These are phyloP conservation scores for Oidiodendron maius DNA, from an alignment of 495 filamentous ascomycete genomes.

Conservation along the genomic window DNA sequence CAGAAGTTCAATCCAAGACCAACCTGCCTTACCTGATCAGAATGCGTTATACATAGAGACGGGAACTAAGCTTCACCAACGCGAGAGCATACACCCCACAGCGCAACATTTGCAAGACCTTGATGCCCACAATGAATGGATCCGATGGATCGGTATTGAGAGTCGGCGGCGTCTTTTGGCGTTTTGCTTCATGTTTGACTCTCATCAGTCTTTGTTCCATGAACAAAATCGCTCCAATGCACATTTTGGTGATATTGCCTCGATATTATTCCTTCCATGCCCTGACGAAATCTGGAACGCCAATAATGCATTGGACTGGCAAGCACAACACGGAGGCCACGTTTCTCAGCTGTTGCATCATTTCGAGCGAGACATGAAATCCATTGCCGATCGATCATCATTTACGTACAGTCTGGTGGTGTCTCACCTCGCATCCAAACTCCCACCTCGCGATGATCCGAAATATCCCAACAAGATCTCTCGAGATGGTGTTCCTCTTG, in stretches of 20 bases:
- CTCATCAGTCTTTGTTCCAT: conserved; percentile 43
- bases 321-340: conserved; percentile 1
- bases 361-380: conserved; percentile 5
- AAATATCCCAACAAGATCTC: conserved; percentile 9
- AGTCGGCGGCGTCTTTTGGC: conserved; percentile 41
- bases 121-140: conserved; percentile 27
- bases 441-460: conserved; percentile 9
- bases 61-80: no score
- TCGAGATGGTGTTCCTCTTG: not conserved
- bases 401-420: conserved; percentile 17
- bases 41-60: no score
- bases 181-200: conserved; percentile 44
- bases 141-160: conserved; percentile 40
- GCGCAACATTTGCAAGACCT: not conserved
- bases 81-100: conserved; percentile 4
- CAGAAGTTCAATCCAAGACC: not conserved
- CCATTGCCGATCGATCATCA: not conserved
- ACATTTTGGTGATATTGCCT: not conserved
- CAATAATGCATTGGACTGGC: conserved; percentile 18
- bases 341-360: conserved; percentile 1
- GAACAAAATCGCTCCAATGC: conserved; percentile 31
- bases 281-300: conserved; percentile 20
- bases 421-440: conserved; percentile 13
- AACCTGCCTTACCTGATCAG: no score
- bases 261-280: conserved; percentile 12